Base-by-base conservation (phyloP, 148 eudicot species). In the Camellia sinensis region DNA sequence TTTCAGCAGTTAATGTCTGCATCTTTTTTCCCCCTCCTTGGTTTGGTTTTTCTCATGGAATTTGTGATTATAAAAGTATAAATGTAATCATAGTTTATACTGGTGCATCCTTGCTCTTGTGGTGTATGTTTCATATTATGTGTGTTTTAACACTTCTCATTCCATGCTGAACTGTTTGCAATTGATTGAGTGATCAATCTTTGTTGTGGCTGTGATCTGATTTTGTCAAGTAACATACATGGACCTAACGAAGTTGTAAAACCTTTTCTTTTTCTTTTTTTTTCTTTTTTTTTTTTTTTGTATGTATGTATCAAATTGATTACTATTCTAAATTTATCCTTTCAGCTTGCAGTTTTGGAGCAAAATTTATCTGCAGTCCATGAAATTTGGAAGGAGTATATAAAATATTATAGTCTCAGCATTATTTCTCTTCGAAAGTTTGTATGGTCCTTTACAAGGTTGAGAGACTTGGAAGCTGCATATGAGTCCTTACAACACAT, bases 261-360 rank as follows among this genome's bases (percentile, higher is more conserved):
- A 19, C 3, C 8, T 5, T 53, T 61, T 12, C 59, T 2, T 57
- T 29, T 29, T 29, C 1, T 29, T 29, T 29, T 29, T 29, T 29
- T 29, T 29, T 29, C 0, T 29, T 29, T 29, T 29, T 29, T 29
- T 29, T 29, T 29, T 29, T 29, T 29, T 29, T 29, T 1, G 1
- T 29, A 29, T 29, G 37, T 29, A 29, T 29, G 37, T 29, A 22
- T 37, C 4, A 67, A 13, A 45, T 61, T 56, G 79, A 68, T 69
- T 67, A 13, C n/a, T 66, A 54, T 48, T 76, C 85, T 87, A 46
- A 84, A 74, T 86, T 71, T 50, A 56, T 76, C 75, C 70, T 80
- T 89, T 88, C 94, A 95, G 99, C 93, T 95, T 92, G 97, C 99
- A 89, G 97, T 93, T 89, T 85, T 87, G 89, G 89, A 87, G 90